A percentile compares a stretch with the other conserved stretches of the same genome.
phyloP scores from a whole-genome alignment of 805 yeast genomes.

The Zygoascus biomembranicola region DNA sequence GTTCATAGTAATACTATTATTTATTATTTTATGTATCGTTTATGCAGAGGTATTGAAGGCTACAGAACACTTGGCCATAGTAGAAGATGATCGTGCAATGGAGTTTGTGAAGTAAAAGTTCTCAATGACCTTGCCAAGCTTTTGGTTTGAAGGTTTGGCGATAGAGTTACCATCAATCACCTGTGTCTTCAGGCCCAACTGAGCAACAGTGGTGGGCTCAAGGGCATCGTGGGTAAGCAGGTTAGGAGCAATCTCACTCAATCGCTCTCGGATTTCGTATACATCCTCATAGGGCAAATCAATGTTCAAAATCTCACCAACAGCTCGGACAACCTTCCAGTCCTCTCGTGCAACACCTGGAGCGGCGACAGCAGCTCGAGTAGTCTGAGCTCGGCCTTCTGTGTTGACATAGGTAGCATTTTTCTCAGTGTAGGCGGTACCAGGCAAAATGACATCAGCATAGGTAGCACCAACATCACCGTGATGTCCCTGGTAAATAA shows the following conservation, averaged over 20 bases:
- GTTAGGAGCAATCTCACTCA: slow-evolving; percentile 74
- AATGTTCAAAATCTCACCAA: slow-evolving; percentile 65
- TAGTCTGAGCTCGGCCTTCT: slow-evolving; percentile 79
- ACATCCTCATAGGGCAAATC: slow-evolving; percentile 71
- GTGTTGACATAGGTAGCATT: slow-evolving; percentile 79
- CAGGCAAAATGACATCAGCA: slow-evolving; percentile 83
- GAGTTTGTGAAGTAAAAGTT: slow-evolving; percentile 87
- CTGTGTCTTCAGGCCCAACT: slow-evolving; percentile 45
- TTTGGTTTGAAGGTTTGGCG: slow-evolving; percentile 37
- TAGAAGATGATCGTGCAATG: slow-evolving; percentile 77
- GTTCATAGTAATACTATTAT: background rate
- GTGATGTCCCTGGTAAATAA: slow-evolving; percentile 85
- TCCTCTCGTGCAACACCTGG: slow-evolving; percentile 90
- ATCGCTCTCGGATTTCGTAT: slow-evolving; percentile 56
- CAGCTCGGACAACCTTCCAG: slow-evolving; percentile 81
- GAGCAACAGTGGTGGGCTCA: slow-evolving; percentile 49
- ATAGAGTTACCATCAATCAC: slow-evolving; percentile 29
- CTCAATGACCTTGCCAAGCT: slow-evolving; percentile 62
- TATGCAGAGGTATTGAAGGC: slow-evolving; percentile 20
- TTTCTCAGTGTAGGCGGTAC: slow-evolving; percentile 84
- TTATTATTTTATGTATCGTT: slow-evolving; percentile 1
- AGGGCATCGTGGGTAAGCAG: slow-evolving; percentile 65
- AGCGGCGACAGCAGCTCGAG: slow-evolving; percentile 80
- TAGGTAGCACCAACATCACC: slow-evolving; percentile 84
- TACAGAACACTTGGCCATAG: slow-evolving; percentile 82